Conservation (phyloP, 805 yeast species). For the Cyberlindnera euphorbiae region DNA sequence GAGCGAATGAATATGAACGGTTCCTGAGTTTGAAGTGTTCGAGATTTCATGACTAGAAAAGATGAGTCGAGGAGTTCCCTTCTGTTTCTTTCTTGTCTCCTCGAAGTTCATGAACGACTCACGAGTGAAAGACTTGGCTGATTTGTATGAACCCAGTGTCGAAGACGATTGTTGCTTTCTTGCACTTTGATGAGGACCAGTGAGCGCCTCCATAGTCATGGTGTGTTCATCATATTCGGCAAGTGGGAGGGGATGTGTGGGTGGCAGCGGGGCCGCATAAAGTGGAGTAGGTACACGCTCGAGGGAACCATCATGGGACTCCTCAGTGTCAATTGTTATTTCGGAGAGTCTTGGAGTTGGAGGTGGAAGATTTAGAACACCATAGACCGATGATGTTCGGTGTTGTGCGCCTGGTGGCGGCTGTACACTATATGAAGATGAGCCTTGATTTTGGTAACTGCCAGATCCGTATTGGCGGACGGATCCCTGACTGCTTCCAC, state of each 20-base stretch:
- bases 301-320: not conserved
- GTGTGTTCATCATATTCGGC: not conserved
- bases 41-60: not conserved
- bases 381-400: slow-evolving; percentile 2
- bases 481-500: not conserved
- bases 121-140: slow-evolving; percentile 7
- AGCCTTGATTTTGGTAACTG: no score
- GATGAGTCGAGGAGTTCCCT: slow-evolving; percentile 21
- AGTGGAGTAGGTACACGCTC: slow-evolving; percentile 14
- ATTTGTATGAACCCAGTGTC: slow-evolving; percentile 7
- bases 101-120: slow-evolving; percentile 19
- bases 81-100: slow-evolving; percentile 21
- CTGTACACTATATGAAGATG: no score
- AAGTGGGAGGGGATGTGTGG: not conserved
- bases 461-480: not conserved
- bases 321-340: slow-evolving; percentile 1
- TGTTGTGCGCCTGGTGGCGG: not conserved
- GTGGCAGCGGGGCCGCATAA: slow-evolving; percentile 16
- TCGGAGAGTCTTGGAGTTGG: slow-evolving; percentile 3
- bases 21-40: not conserved
- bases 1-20: slow-evolving; percentile 1
- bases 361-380: not conserved
- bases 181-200: not conserved
- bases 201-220: slow-evolving; percentile 1
- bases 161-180: slow-evolving; percentile 7